These are phyloP conservation scores for Neopestalotiopsis clavispora DNA, from an alignment of 2,329 filamentous ascomycete genomes.

Conservation along the genomic window DNA sequence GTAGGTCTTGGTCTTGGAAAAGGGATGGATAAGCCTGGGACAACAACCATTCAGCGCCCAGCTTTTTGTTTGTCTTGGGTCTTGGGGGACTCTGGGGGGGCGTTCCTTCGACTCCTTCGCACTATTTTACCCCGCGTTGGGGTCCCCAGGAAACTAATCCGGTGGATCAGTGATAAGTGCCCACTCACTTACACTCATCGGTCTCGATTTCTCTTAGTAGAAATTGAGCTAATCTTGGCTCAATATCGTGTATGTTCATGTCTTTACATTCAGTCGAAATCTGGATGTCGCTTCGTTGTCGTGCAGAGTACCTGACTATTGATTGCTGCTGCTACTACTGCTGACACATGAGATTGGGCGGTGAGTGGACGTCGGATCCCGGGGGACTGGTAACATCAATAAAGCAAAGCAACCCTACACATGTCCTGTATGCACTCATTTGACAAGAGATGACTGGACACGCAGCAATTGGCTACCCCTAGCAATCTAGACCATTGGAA, in stretches of 20 bases:
- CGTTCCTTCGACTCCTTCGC: background rate
- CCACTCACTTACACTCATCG: background rate
- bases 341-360: background rate
- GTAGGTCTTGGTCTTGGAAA: background rate
- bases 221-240: background rate
- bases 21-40: background rate
- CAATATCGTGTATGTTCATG: background rate
- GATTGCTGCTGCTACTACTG: no score
- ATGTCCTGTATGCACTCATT: background rate
- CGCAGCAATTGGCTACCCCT: background rate
- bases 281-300: no score
- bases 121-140: slow-evolving; percentile 14
- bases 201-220: background rate
- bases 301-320: no score
- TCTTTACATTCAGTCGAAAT: background rate
- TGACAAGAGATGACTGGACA: slow-evolving; percentile 9
- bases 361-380: background rate
- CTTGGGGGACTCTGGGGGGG: background rate
- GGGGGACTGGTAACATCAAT: slow-evolving; percentile 1
- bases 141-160: slow-evolving; percentile 10
- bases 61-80: background rate
- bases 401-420: background rate
- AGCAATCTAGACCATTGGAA: slow-evolving; percentile 3
- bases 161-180: background rate
- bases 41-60: background rate